Conservation (phyloP, 352 stramenopile species). For the Pilasporangium apinafurcum region DNA sequence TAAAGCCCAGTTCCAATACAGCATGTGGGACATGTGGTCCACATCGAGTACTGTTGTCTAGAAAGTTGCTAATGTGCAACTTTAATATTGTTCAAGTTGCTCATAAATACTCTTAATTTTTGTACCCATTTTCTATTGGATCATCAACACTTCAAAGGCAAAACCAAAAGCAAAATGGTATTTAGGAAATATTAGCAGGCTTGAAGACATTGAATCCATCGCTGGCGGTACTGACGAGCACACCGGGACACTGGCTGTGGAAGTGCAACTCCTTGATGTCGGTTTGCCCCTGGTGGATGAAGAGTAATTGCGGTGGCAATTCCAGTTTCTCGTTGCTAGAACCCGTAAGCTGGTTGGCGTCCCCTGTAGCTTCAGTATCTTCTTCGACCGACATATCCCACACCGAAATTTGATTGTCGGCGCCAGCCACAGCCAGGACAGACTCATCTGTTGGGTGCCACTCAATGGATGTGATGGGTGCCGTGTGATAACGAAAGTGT, state of each 20-base stretch:
- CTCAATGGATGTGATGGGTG: slow-evolving; percentile 96
- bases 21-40: too few species aligned
- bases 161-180: too few species aligned
- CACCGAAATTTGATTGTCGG: slow-evolving; percentile 96
- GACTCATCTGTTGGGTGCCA: slow-evolving; percentile 99
- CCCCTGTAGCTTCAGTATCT: slow-evolving; percentile 79
- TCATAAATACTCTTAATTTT: too few species aligned
- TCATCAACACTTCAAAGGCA: too few species aligned
- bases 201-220: slow-evolving; percentile 99
- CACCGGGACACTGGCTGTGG: slow-evolving; percentile 97
- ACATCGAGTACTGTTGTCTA: too few species aligned
- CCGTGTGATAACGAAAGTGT: slow-evolving; percentile 94
- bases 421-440: slow-evolving; percentile 92
- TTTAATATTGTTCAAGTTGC: too few species aligned
- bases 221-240: slow-evolving; percentile 94
- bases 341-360: slow-evolving; percentile 29
- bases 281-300: slow-evolving; percentile 98
- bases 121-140: too few species aligned
- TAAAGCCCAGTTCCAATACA: too few species aligned
- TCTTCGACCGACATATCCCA: slow-evolving; percentile 99
- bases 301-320: slow-evolving; percentile 97
- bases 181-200: slow-evolving; percentile 91
- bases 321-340: slow-evolving; percentile 65
- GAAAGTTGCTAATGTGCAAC: too few species aligned
- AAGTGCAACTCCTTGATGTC: slow-evolving; percentile 99